phyloP scores from a whole-genome alignment of 768 basidiomycete genomes.

The Cyclocybe cylindracea region DNA sequence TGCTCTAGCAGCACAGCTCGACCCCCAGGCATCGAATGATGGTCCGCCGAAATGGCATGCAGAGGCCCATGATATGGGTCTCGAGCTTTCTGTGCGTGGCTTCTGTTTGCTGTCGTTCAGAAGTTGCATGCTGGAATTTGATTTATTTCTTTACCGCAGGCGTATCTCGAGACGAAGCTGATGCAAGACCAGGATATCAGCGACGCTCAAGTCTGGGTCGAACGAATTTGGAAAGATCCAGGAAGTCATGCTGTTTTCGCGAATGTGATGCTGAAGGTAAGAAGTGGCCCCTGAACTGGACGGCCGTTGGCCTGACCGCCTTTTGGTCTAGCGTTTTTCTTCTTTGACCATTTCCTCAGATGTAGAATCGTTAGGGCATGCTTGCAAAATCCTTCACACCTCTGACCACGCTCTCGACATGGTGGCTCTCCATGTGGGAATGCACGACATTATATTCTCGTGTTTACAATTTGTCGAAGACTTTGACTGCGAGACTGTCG shows the following conservation, averaged over 20 bases:
- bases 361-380: conserved; percentile 66
- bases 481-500: conserved; percentile 81
- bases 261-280: conserved; percentile 56
- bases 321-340: conserved; percentile 54
- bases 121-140: not conserved
- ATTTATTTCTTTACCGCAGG: conserved; percentile 30
- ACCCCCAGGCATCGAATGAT: conserved; percentile 52
- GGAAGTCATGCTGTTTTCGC: conserved; percentile 61
- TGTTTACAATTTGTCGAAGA: conserved; percentile 64
- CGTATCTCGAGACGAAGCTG: conserved; percentile 60
- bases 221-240: conserved; percentile 55
- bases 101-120: conserved; percentile 1
- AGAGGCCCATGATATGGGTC: conserved; percentile 61
- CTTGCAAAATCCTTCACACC: conserved; percentile 67
- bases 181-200: conserved; percentile 45
- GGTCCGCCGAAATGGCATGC: conserved; percentile 46
- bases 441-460: conserved; percentile 66
- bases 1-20: conserved; percentile 49
- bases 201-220: conserved; percentile 39
- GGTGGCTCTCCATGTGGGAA: conserved; percentile 62
- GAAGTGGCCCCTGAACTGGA: not conserved
- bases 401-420: conserved; percentile 66
- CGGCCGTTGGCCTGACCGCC: not conserved
- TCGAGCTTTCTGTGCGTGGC: conserved; percentile 54
- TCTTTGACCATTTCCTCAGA: conserved; percentile 53